These are phyloP conservation scores for Neurospora sublineolata DNA, from an alignment of 495 filamentous ascomycete species.

Conservation along the genomic window DNA sequence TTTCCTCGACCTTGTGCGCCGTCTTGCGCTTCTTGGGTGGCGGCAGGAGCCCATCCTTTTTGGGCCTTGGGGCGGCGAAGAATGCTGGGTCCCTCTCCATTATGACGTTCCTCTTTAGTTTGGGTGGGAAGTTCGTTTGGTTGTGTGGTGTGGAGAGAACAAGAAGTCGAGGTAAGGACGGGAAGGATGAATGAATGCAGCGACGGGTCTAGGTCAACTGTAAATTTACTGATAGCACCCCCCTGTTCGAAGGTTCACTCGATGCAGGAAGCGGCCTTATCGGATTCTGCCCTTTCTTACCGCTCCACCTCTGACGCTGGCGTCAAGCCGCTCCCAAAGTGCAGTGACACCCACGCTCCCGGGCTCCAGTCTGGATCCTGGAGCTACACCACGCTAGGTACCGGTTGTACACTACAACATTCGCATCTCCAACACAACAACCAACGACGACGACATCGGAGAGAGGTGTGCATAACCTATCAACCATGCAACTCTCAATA, in stretches of 20 bases:
- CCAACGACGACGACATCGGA: constrained; percentile 3
- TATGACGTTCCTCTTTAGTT: neutral
- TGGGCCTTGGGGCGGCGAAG: constrained; percentile 38
- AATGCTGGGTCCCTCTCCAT: constrained; percentile 17
- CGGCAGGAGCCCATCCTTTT: constrained; percentile 34
- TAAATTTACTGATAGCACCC: neutral
- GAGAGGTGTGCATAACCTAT: constrained; percentile 6
- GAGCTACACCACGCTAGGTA: neutral
- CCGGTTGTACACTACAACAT: neutral
- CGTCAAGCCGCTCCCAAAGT: neutral
- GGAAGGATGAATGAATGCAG: neutral
- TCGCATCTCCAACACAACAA: constrained; percentile 8
- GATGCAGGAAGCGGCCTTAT: neutral
- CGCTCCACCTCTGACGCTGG: neutral
- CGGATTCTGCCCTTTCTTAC: neutral
- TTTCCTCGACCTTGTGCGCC: constrained; percentile 53
- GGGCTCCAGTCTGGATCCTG: neutral
- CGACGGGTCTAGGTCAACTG: neutral
- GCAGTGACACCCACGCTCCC: neutral
- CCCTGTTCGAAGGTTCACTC: neutral
- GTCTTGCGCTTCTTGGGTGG: constrained; percentile 56
- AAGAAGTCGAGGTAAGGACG: neutral
- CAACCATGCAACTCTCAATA: constrained; percentile 49
- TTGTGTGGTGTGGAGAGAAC: neutral
- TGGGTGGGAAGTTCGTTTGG: neutral